A percentile compares a stretch with the other conserved stretches of the same genome.
These are phyloP conservation scores for Exophiala aquamarina DNA, from an alignment of 2,329 filamentous ascomycete species.

Conservation along the genomic window DNA sequence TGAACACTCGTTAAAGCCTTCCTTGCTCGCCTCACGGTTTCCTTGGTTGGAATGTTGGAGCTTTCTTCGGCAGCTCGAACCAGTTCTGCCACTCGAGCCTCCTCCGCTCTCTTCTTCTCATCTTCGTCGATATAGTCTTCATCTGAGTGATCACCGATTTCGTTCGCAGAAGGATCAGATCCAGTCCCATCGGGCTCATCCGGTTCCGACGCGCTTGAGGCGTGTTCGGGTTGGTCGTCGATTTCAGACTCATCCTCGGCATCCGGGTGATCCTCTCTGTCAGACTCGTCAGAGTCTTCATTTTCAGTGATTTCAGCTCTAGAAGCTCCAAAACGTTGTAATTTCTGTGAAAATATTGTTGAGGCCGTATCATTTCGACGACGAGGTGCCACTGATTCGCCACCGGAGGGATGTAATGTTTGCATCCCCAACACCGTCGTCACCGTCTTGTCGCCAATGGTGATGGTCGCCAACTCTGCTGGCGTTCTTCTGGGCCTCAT, in stretches of 20 bases:
- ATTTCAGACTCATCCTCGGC: constrained; percentile 48
- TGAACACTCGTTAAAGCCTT: constrained; percentile 42
- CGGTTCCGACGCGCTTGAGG: background rate
- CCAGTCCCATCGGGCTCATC: background rate
- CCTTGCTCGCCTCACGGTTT: constrained; percentile 42
- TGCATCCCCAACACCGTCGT: constrained; percentile 65
- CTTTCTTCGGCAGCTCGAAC: constrained; percentile 48
- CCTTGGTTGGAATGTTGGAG: constrained; percentile 42
- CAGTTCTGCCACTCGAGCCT: constrained; percentile 44
- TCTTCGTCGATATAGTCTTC: constrained; percentile 54
- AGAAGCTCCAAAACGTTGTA: constrained; percentile 19
- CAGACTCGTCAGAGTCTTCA: constrained; percentile 10
- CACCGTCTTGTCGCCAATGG: constrained; percentile 67
- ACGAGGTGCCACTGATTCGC: background rate
- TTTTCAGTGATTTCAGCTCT: constrained; percentile 1
- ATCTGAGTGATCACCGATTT: constrained; percentile 25
- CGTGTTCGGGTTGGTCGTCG: background rate
- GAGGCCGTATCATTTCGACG: constrained; percentile 8
- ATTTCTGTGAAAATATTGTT: constrained; percentile 22
- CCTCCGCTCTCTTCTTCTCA: constrained; percentile 53
- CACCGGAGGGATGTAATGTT: background rate
- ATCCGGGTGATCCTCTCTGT: constrained; percentile 46
- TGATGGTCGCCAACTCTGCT: constrained; percentile 70
- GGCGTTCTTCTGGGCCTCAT: constrained; percentile 64
- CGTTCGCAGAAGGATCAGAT: background rate